These are phyloP conservation scores for Alternaria rosae DNA, from an alignment of 2,329 filamentous ascomycete genomes.

Conservation along the genomic window DNA sequence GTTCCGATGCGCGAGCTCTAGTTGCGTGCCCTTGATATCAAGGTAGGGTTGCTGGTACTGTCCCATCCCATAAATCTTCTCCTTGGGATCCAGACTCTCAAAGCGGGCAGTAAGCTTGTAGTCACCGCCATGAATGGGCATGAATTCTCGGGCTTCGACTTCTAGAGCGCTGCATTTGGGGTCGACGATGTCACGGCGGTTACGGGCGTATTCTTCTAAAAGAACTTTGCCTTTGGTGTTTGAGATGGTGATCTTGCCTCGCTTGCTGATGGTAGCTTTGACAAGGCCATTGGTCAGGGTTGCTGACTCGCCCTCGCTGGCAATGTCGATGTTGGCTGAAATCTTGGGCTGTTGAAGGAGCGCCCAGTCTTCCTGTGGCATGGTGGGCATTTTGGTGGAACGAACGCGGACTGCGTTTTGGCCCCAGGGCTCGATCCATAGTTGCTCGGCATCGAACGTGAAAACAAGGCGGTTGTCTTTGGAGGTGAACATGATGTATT, in stretches of 20 bases:
- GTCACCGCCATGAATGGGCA: slow-evolving; percentile 59
- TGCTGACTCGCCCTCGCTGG: slow-evolving; percentile 36
- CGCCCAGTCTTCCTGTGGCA: slow-evolving; percentile 41
- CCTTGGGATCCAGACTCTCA: slow-evolving; percentile 61
- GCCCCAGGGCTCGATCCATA: slow-evolving; percentile 61
- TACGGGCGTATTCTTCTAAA: slow-evolving; percentile 63
- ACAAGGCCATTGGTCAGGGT: slow-evolving; percentile 59
- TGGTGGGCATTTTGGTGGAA: slow-evolving; percentile 51
- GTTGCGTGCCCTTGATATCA: slow-evolving; percentile 68
- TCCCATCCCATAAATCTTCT: slow-evolving; percentile 73
- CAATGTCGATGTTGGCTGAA: slow-evolving; percentile 16
- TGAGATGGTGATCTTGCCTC: slow-evolving; percentile 60
- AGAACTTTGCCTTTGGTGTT: slow-evolving; percentile 55
- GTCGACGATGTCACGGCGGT: slow-evolving; percentile 60
- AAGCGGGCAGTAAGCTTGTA: slow-evolving; percentile 67
- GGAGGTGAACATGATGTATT: background rate
- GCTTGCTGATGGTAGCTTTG: slow-evolving; percentile 55
- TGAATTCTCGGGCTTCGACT: slow-evolving; percentile 66
- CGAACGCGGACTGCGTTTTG: slow-evolving; percentile 58
- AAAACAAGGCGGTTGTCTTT: slow-evolving; percentile 58
- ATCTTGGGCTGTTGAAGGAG: slow-evolving; percentile 17
- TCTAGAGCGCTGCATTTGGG: slow-evolving; percentile 66
- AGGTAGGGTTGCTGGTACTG: slow-evolving; percentile 71
- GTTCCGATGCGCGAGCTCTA: slow-evolving; percentile 72
- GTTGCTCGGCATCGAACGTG: slow-evolving; percentile 60